phyloP scores from a whole-genome alignment of 192 early-diverging fungal species.

The Coemansia javaensis region DNA sequence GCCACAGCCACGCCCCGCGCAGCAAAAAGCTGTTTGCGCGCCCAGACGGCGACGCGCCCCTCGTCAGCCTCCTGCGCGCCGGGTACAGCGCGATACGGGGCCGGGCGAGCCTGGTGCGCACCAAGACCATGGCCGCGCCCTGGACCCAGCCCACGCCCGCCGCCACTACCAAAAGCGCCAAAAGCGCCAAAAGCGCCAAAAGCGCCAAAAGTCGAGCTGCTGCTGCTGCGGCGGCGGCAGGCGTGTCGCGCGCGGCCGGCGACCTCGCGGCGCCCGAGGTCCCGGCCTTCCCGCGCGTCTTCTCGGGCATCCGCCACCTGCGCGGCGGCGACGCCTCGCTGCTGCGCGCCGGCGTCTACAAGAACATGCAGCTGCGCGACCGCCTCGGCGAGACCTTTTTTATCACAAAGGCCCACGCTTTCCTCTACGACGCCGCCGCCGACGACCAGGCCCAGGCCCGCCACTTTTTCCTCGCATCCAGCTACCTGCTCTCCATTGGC shows the following conservation, averaged over 20 bases:
- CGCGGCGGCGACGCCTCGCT: slow-evolving; percentile 3
- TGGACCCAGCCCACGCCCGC: too few relatives aligned
- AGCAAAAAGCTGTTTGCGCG: not conserved
- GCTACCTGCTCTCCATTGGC: slow-evolving; percentile 31
- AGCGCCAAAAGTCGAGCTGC: too few relatives aligned
- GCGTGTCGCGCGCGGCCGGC: slow-evolving; percentile 2
- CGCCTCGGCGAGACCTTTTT: slow-evolving; percentile 25
- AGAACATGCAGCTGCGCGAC: slow-evolving; percentile 31
- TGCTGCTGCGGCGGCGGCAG: too few relatives aligned
- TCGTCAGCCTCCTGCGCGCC: too few relatives aligned
- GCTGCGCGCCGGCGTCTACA: slow-evolving; percentile 39
- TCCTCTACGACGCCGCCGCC: slow-evolving; percentile 20
- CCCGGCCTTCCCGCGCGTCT: slow-evolving; percentile 28
- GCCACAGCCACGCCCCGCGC: not conserved
- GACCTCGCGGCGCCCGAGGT: slow-evolving; percentile 19
- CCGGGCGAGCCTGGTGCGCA: too few relatives aligned
- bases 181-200: too few relatives aligned
- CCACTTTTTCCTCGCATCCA: slow-evolving; percentile 34
- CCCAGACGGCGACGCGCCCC: not conserved
- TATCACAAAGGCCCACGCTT: slow-evolving; percentile 16
- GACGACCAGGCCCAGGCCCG: slow-evolving; percentile 8
- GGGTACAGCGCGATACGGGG: too few relatives aligned
- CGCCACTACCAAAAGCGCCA: too few relatives aligned
- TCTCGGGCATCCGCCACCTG: slow-evolving; percentile 25
- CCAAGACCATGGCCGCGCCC: too few relatives aligned